phyloP scores from a whole-genome alignment of 78 protist genomes.

The Pigoraptor vietnamica region DNA sequence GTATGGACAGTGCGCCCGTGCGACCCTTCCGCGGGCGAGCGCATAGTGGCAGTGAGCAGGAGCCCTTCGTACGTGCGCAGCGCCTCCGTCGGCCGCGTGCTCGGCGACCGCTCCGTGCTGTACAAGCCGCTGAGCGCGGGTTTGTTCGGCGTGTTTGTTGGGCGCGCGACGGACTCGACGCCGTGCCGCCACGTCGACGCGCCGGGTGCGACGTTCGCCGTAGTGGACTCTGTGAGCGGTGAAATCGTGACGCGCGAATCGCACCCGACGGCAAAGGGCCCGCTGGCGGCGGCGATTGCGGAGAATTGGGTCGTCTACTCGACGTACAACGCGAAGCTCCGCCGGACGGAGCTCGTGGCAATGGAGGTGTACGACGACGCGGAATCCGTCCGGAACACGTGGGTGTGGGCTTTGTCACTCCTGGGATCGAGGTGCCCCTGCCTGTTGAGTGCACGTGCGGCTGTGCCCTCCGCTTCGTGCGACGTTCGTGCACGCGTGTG shows the following conservation, averaged over 20 bases:
- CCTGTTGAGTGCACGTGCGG: background rate
- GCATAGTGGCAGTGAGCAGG: background rate
- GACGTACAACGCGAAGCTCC: background rate
- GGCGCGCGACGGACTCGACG: background rate
- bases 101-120: conserved; percentile 15
- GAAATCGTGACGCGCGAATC: background rate
- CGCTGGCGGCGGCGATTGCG: background rate
- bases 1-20: background rate
- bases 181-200: background rate
- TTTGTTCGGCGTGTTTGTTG: background rate
- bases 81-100: background rate
- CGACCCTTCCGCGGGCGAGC: background rate
- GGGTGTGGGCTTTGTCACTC: background rate
- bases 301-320: background rate
- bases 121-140: conserved; percentile 17
- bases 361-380: conserved; percentile 8
- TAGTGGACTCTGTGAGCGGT: background rate
- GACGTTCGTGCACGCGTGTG: background rate
- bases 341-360: background rate
- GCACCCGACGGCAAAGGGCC: background rate
- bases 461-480: background rate
- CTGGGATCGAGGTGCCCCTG: no score
- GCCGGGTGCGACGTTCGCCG: background rate
- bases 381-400: background rate
- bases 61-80: background rate